Evolutionary conservation across 495 filamentous ascomycete genomes (phyloP).

Genomic region (Penicillium ochrochloron): DNA sequence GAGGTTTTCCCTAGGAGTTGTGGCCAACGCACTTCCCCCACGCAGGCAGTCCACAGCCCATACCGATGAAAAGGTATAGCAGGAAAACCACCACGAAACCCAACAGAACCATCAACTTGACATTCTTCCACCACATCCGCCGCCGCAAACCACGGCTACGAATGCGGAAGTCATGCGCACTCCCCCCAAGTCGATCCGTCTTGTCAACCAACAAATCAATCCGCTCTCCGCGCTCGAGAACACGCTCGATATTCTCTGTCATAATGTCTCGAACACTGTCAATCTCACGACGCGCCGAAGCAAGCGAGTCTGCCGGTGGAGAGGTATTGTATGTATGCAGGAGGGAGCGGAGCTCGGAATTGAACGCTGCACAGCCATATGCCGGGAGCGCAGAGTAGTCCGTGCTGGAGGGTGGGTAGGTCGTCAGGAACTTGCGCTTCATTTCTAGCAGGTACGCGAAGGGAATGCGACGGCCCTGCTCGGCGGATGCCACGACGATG

Average conservation of each 20-base stretch:
- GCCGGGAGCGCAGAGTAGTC: slow-evolving; percentile 80
- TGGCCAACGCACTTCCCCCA: slow-evolving; percentile 56
- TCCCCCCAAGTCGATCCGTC: slow-evolving; percentile 87
- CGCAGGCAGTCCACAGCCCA: slow-evolving; percentile 73
- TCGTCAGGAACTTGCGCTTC: slow-evolving; percentile 80
- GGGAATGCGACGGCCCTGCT: slow-evolving; percentile 81
- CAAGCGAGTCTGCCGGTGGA: slow-evolving; percentile 79
- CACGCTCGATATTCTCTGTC: slow-evolving; percentile 97
- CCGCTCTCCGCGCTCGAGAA: slow-evolving; percentile 91
- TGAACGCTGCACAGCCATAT: slow-evolving; percentile 90
- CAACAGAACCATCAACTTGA: slow-evolving; percentile 87
- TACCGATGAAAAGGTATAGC: slow-evolving; percentile 75
- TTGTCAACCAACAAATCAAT: slow-evolving; percentile 97
- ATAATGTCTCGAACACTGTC: slow-evolving; percentile 94
- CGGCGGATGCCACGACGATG: slow-evolving; percentile 76
- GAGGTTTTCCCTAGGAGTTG: slow-evolving; percentile 3
- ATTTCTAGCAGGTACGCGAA: slow-evolving; percentile 94
- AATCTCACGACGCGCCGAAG: slow-evolving; percentile 83
- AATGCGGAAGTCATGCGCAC: slow-evolving; percentile 87
- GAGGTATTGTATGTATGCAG: slow-evolving; percentile 88
- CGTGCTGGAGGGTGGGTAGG: slow-evolving; percentile 69
- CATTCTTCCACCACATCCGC: slow-evolving; percentile 99
- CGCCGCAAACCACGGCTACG: slow-evolving; percentile 81
- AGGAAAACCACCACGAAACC: slow-evolving; percentile 82
- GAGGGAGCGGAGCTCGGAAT: slow-evolving; percentile 71